phyloP scores from a whole-genome alignment of 179 eudicot species.

The Spergularia azorica region DNA sequence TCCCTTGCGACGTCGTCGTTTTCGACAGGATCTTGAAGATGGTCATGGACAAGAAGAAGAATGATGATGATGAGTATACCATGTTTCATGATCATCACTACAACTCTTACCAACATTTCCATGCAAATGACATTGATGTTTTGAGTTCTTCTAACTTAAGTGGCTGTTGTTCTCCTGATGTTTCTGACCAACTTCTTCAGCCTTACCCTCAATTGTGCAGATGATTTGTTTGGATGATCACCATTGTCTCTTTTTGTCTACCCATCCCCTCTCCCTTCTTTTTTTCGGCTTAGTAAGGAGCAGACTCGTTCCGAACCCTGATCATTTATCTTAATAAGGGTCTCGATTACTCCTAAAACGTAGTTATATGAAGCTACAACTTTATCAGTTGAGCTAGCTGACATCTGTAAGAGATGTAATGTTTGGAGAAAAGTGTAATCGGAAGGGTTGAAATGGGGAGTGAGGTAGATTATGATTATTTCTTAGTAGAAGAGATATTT shows the following conservation, averaged over 20 bases:
- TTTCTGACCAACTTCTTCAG: constrained; percentile 33
- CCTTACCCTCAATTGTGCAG: constrained; percentile 50
- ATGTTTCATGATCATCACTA: constrained; percentile 31
- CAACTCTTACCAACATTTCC: constrained; percentile 11
- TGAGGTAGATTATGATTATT: constrained; percentile 11
- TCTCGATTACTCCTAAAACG: neutral
- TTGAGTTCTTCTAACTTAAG: constrained; percentile 17
- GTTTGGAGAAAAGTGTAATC: neutral
- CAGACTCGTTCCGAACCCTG: too few relatives aligned
- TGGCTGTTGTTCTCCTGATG: constrained; percentile 44
- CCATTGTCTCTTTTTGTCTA: too few relatives aligned
- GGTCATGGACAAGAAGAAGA: constrained; percentile 43
- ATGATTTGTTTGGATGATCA: constrained; percentile 11
- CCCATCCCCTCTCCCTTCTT: too few relatives aligned
- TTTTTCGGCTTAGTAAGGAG: neutral
- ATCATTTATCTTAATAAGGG: neutral
- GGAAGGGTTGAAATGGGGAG: constrained; percentile 4
- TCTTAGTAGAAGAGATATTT: constrained; percentile 11
- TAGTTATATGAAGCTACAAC: neutral
- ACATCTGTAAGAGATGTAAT: constrained; percentile 9
- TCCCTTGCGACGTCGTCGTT: constrained; percentile 53
- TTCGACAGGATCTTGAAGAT: constrained; percentile 54
- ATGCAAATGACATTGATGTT: constrained; percentile 17
- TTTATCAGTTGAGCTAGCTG: constrained; percentile 3
- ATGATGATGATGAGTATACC: constrained; percentile 8